These are phyloP conservation scores for Paraphaeosphaeria minitans DNA, from an alignment of 2,329 filamentous ascomycete species.

Conservation along the genomic window DNA sequence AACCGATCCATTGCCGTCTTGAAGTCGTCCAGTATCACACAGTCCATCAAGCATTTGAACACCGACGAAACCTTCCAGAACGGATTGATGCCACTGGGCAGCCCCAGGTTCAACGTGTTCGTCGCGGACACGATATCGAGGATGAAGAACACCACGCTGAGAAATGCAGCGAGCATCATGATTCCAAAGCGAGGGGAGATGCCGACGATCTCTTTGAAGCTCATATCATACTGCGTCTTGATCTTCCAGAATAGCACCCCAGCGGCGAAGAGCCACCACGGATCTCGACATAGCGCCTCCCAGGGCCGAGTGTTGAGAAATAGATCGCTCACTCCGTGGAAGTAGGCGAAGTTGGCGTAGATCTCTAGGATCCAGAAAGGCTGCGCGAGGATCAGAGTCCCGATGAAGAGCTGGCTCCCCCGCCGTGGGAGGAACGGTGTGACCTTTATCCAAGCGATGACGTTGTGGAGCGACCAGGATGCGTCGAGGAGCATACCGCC, in stretches of 20 bases:
- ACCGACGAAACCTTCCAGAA: conserved; percentile 69
- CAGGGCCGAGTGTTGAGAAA: conserved; percentile 62
- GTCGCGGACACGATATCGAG: conserved; percentile 66
- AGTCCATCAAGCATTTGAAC: conserved; percentile 71
- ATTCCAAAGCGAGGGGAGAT: conserved; percentile 69
- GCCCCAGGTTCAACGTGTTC: conserved; percentile 47
- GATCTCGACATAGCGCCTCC: conserved; percentile 67
- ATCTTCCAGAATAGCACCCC: conserved; percentile 66
- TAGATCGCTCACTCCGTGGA: conserved; percentile 59
- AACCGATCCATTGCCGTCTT: conserved; percentile 61
- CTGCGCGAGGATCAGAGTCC: conserved; percentile 62
- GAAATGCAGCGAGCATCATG: conserved; percentile 63
- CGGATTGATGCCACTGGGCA: conserved; percentile 63
- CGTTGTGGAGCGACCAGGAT: conserved; percentile 69
- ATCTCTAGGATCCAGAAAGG: conserved; percentile 70
- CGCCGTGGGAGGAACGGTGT: conserved; percentile 61
- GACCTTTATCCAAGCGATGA: conserved; percentile 71
- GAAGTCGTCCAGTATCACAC: conserved; percentile 70
- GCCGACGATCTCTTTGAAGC: conserved; percentile 60
- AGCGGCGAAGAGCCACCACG: conserved; percentile 71
- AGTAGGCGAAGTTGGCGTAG: conserved; percentile 68
- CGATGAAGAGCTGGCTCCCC: conserved; percentile 62
- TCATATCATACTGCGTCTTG: conserved; percentile 65
- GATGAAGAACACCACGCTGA: conserved; percentile 65
- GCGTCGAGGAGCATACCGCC: conserved; percentile 65